Conservation (phyloP, 1,284 basidiomycete species). For the Cryptococcus floricola region DNA sequence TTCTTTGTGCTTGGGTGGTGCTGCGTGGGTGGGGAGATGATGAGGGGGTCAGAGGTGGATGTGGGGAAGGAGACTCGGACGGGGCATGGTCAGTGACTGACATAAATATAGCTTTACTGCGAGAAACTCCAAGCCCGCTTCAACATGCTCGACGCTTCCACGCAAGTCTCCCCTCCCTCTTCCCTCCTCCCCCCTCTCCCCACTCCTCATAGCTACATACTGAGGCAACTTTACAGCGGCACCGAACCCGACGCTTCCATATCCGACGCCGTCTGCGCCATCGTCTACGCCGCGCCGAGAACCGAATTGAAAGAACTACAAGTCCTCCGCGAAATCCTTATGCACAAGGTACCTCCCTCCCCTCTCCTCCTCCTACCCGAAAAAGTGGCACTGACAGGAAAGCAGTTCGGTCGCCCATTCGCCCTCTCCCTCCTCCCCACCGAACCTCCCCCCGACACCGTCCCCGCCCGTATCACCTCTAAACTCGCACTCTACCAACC, state of each 20-base stretch:
- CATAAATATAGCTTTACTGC: constrained; percentile 63
- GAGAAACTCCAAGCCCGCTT: constrained; percentile 91
- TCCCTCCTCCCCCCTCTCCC: not conserved
- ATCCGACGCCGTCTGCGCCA: constrained; percentile 65
- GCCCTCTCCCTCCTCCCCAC: constrained; percentile 48
- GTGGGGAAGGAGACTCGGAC: not conserved
- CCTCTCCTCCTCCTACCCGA: no score
- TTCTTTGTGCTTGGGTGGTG: not conserved
- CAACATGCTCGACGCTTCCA: constrained; percentile 67
- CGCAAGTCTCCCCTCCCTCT: constrained; percentile 20
- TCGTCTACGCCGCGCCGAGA: constrained; percentile 85
- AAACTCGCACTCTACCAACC: constrained; percentile 72
- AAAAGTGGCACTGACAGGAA: not conserved
- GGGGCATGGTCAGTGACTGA: not conserved
- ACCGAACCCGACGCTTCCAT: constrained; percentile 79
- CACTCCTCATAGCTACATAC: not conserved
- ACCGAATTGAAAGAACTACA: constrained; percentile 93
- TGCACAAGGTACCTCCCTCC: constrained; percentile 60
- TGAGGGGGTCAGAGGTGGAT: not conserved
- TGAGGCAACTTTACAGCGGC: constrained; percentile 51
- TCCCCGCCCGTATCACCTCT: constrained; percentile 51
- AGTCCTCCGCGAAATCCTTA: constrained; percentile 82
- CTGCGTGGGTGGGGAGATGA: not conserved
- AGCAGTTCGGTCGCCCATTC: constrained; percentile 44
- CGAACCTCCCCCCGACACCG: constrained; percentile 52